Percentiles rank a stretch among this genome's conserved stretches.
These are phyloP conservation scores for Phaeophleospora eucalypticola DNA, from an alignment of 2,329 filamentous ascomycete genomes.

Conservation along the genomic window DNA sequence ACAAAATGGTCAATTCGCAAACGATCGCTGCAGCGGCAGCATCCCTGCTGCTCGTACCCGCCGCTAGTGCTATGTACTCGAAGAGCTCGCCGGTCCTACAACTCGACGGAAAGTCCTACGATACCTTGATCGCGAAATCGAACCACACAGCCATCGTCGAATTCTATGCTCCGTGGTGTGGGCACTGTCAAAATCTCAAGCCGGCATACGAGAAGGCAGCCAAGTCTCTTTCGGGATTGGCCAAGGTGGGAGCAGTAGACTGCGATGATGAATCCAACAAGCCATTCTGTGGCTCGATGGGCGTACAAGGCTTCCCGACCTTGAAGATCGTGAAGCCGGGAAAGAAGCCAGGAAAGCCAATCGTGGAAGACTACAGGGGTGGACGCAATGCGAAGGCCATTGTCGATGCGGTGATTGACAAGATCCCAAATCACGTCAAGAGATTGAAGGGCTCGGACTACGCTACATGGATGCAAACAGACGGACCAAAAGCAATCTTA, in stretches of 20 bases:
- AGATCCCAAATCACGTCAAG: conserved; percentile 89
- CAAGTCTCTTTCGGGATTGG: conserved; percentile 80
- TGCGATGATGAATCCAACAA: conserved; percentile 96
- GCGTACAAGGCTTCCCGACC: conserved; percentile 90
- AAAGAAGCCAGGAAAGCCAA: conserved; percentile 73
- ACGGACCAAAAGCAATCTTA: conserved; percentile 76
- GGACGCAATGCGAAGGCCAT: conserved; percentile 79
- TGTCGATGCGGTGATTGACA: conserved; percentile 75
- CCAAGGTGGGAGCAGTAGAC: conserved; percentile 90
- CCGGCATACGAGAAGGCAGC: conserved; percentile 94
- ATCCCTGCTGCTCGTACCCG: conserved; percentile 62
- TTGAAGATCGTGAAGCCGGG: conserved; percentile 87
- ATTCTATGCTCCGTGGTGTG: conserved; percentile 98
- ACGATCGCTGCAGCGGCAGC: conserved; percentile 55
- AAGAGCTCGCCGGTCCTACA: conserved; percentile 86
- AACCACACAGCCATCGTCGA: conserved; percentile 64
- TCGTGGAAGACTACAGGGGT: conserved; percentile 88
- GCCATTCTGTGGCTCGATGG: conserved; percentile 75
- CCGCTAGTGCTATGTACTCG: conserved; percentile 71
- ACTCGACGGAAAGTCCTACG: conserved; percentile 73
- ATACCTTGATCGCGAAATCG: conserved; percentile 76
- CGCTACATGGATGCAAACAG: conserved; percentile 63
- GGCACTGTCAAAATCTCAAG: conserved; percentile 93
- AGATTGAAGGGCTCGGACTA: conserved; percentile 74
- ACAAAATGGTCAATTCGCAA: conserved; percentile 19